A percentile compares a stretch with the other conserved stretches of the same genome.
Evolutionary conservation across 441 rosid species (phyloP).

Genomic region (Erodium moschatum): DNA sequence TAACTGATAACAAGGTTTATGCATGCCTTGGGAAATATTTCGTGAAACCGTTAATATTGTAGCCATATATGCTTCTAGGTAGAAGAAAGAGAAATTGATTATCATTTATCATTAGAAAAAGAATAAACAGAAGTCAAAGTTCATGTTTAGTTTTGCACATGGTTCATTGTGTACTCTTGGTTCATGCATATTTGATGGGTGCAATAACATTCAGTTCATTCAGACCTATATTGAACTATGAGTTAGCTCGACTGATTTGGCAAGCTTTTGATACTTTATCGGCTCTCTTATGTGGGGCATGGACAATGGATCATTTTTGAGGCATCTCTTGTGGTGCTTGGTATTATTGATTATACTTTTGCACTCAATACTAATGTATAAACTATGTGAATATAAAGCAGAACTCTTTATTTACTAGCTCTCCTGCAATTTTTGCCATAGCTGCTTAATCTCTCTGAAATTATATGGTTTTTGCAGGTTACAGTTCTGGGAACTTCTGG

Average conservation of each 20-base stretch:
- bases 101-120: too few relatives aligned
- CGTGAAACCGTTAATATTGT: not conserved
- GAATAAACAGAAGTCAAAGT: not conserved
- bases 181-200: too few relatives aligned
- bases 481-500: conserved; percentile 87
- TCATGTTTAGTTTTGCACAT: not conserved
- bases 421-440: not conserved
- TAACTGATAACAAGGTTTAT: not conserved
- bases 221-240: not conserved
- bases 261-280: not conserved
- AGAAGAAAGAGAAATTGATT: too few relatives aligned
- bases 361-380: not conserved
- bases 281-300: too few relatives aligned
- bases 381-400: not conserved
- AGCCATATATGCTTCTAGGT: too few relatives aligned
- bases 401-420: too few relatives aligned
- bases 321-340: not conserved
- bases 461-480: conserved; percentile 39
- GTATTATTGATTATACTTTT: too few relatives aligned
- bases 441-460: not conserved
- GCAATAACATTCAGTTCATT: not conserved
- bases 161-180: not conserved
- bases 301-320: not conserved
- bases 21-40: too few relatives aligned
- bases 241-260: not conserved